Conservation (phyloP, 441 rosid species). For the Erodium trifolium region DNA sequence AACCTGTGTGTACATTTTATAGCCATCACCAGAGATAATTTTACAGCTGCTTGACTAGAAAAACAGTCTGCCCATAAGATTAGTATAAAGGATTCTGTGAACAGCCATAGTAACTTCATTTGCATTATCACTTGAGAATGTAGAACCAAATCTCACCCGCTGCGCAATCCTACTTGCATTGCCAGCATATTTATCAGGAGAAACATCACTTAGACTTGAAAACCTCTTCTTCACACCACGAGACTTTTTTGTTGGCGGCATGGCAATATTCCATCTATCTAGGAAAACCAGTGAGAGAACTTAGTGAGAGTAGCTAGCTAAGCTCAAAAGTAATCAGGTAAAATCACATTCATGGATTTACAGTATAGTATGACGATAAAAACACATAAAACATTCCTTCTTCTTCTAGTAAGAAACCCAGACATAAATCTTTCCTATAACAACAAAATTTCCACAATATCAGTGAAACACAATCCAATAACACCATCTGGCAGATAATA, state of each 20-base stretch:
- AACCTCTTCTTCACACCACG: constrained; percentile 66
- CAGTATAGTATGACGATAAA: not conserved
- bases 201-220: constrained; percentile 41
- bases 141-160: constrained; percentile 37
- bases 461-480: not conserved
- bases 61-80: not conserved
- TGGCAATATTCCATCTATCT: constrained; percentile 29
- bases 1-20: not conserved
- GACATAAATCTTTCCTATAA: not conserved
- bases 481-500: not conserved
- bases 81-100: not conserved
- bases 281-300: constrained; percentile 11
- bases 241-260: constrained; percentile 70
- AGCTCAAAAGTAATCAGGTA: not conserved
- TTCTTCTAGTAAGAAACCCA: not conserved
- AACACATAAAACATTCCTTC: constrained; percentile 1
- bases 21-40: not conserved
- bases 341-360: constrained; percentile 8
- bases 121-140: constrained; percentile 7
- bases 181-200: constrained; percentile 46
- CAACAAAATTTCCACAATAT: not conserved
- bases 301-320: constrained; percentile 5
- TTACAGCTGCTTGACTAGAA: not conserved
- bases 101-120: constrained; percentile 3
- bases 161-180: constrained; percentile 46